These are phyloP conservation scores for Phialocephala sp. DNA, from an alignment of 2,329 filamentous ascomycete species.

Conservation along the genomic window DNA sequence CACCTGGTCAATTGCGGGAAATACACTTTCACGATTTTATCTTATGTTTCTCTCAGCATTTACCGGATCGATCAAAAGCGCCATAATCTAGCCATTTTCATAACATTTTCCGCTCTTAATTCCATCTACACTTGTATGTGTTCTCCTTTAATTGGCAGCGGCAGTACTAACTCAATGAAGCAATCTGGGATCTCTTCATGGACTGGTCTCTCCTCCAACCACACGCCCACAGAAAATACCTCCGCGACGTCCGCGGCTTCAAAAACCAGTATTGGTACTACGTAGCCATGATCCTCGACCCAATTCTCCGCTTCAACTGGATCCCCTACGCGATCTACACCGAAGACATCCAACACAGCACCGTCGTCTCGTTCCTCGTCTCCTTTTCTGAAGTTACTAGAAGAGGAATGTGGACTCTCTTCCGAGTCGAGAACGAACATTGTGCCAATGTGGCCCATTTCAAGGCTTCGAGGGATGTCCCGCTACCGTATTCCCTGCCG, in stretches of 20 bases:
- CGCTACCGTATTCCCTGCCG: constrained; percentile 70
- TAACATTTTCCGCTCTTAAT: constrained; percentile 82
- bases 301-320: constrained; percentile 88
- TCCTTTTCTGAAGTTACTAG: constrained; percentile 80
- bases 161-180: constrained; percentile 45
- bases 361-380: constrained; percentile 79
- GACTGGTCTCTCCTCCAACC: constrained; percentile 92
- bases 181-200: constrained; percentile 94
- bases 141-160: neutral
- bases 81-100: constrained; percentile 71
- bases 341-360: constrained; percentile 80
- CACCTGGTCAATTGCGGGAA: constrained; percentile 93
- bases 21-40: constrained; percentile 83
- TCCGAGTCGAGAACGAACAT: constrained; percentile 98
- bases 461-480: constrained; percentile 86
- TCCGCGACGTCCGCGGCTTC: constrained; percentile 81
- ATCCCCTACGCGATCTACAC: constrained; percentile 87
- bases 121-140: constrained; percentile 77
- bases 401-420: constrained; percentile 87
- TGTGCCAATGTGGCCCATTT: constrained; percentile 90
- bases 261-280: constrained; percentile 87
- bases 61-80: constrained; percentile 74
- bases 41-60: constrained; percentile 78
- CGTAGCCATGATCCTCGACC: constrained; percentile 78
- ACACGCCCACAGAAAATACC: constrained; percentile 67